Evolutionary conservation across 1,284 basidiomycete species (phyloP).

Genomic region (Trichosporon sp.): DNA sequence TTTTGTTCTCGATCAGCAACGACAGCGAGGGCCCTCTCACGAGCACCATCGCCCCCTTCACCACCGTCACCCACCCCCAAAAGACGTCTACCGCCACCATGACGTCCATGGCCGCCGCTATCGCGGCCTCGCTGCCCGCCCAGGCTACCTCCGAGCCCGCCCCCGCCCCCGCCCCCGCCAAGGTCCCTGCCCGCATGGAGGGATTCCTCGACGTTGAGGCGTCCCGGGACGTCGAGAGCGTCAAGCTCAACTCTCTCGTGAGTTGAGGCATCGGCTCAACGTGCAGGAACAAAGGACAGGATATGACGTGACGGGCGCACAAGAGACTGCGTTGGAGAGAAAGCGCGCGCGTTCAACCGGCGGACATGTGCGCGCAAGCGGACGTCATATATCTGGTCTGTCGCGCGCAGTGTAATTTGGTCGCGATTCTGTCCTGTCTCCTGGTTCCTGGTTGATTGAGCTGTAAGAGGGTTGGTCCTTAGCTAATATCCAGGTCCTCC

Average conservation of each 20-base stretch:
- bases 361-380: neutral
- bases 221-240: conserved; percentile 72
- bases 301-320: neutral
- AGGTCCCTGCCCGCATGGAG: conserved; percentile 82
- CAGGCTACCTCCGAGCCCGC: conserved; percentile 62
- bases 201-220: conserved; percentile 85
- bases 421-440: neutral
- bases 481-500: conserved; percentile 67
- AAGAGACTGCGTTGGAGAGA: neutral
- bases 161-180: conserved; percentile 61
- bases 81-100: conserved; percentile 40
- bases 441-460: neutral
- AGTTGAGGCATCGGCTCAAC: conserved; percentile 44
- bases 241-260: conserved; percentile 84
- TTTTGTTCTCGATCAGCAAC: conserved; percentile 19
- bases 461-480: neutral
- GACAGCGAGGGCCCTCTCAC: neutral
- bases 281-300: neutral
- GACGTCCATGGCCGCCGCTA: conserved; percentile 76
- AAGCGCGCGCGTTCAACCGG: neutral
- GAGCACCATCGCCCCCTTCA: conserved; percentile 12
- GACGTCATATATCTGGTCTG: neutral
- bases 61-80: conserved; percentile 21
- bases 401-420: neutral
- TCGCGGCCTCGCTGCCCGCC: conserved; percentile 80